Evolutionary conservation across 768 basidiomycete genomes (phyloP).

Genomic region (Holtermanniella nyarrowii): DNA sequence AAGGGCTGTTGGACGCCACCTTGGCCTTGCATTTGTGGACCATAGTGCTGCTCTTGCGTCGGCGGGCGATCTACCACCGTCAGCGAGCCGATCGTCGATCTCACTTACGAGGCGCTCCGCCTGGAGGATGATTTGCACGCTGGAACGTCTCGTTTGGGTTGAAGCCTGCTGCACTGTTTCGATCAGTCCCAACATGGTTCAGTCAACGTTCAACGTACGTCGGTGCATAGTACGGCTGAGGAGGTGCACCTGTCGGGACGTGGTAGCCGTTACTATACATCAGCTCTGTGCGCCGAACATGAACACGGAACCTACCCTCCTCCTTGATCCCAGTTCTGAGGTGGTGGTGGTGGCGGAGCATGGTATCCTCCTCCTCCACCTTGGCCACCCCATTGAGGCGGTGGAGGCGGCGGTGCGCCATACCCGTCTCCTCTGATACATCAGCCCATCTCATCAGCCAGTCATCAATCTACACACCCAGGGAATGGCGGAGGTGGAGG

Average conservation of each 20-base stretch:
- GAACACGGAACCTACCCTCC: not conserved
- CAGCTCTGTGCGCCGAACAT: not conserved
- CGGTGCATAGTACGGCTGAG: constrained; percentile 14
- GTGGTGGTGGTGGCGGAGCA: constrained; percentile 1
- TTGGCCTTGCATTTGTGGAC: constrained; percentile 48
- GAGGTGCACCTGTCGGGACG: constrained; percentile 10
- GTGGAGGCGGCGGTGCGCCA: not conserved
- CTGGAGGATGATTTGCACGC: constrained; percentile 11
- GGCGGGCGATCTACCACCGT: constrained; percentile 41
- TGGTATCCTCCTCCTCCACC: not conserved
- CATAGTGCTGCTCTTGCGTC: constrained; percentile 52
- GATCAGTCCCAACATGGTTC: not conserved
- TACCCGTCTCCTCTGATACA: not conserved
- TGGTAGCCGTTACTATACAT: not conserved
- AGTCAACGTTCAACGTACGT: constrained; percentile 7
- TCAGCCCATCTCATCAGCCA: constrained; percentile 2
- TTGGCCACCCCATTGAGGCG: constrained; percentile 1
- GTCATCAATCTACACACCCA: not conserved
- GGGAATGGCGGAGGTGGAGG: constrained; percentile 9
- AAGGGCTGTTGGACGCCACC: constrained; percentile 42
- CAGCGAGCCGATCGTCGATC: not conserved
- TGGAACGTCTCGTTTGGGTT: constrained; percentile 10
- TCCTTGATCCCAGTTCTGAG: not conserved
- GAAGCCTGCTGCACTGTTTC: constrained; percentile 11
- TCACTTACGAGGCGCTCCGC: not conserved